These are phyloP conservation scores for Phyllosticta ampelicida DNA, from an alignment of 2,329 filamentous ascomycete genomes.

Conservation along the genomic window DNA sequence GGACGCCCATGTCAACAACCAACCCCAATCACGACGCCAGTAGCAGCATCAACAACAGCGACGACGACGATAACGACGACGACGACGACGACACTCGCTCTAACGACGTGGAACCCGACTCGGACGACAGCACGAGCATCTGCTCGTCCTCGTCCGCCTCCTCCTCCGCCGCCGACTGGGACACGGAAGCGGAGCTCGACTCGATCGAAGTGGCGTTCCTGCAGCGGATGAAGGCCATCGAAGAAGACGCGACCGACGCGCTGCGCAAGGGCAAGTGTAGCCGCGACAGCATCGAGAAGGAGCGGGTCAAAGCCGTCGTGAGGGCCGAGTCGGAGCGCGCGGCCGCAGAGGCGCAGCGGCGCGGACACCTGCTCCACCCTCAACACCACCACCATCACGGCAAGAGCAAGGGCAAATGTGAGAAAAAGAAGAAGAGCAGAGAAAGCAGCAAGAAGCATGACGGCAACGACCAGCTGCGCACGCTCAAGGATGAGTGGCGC, in stretches of 20 bases:
- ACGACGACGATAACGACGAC: neutral
- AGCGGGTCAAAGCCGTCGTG: constrained; percentile 19
- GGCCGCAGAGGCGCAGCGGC: neutral
- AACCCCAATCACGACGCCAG: neutral
- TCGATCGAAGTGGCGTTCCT: constrained; percentile 5
- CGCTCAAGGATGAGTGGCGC: constrained; percentile 16
- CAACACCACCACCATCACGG: too few species aligned
- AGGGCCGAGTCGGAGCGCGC: constrained; percentile 13
- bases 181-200: constrained; percentile 1
- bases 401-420: too few species aligned
- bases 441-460: too few species aligned
- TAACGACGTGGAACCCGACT: neutral
- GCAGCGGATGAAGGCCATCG: constrained; percentile 13
- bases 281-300: constrained; percentile 15
- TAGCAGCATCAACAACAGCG: neutral
- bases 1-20: neutral
- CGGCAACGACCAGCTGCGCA: constrained; percentile 1
- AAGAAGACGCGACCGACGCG: constrained; percentile 14
- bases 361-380: neutral
- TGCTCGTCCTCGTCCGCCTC: too few species aligned
- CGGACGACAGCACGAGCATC: neutral
- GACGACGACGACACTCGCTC: too few species aligned
- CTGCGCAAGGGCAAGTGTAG: constrained; percentile 19
- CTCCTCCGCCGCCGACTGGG: neutral
- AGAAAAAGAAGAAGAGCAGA: too few species aligned